These are phyloP conservation scores for Phytophthora aleatoria DNA, from an alignment of 352 stramenopile genomes.

Conservation along the genomic window DNA sequence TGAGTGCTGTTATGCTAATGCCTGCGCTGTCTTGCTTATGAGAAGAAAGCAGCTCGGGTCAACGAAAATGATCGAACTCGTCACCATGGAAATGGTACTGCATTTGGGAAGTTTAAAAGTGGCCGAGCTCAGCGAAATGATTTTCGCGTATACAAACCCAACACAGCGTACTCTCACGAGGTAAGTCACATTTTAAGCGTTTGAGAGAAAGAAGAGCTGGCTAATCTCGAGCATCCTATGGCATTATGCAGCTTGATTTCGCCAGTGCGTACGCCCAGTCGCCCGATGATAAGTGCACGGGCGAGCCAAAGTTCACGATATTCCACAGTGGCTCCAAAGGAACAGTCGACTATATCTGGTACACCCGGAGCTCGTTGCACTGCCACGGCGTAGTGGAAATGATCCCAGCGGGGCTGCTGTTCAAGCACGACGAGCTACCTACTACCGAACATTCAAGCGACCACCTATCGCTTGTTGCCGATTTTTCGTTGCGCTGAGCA, in stretches of 20 bases:
- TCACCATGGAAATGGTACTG: constrained; percentile 46
- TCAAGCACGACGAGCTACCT: constrained; percentile 51
- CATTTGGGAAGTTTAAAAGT: constrained; percentile 42
- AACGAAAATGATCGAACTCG: constrained; percentile 46
- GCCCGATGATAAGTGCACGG: constrained; percentile 49
- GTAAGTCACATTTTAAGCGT: constrained; percentile 18
- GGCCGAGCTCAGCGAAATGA: constrained; percentile 20
- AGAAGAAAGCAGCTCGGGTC: constrained; percentile 36
- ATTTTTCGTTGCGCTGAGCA: constrained; percentile 50
- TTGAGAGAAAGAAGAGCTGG: neutral
- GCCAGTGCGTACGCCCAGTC: constrained; percentile 67
- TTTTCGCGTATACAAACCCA: constrained; percentile 25
- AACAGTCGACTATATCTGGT: constrained; percentile 81
- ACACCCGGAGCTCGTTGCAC: constrained; percentile 45
- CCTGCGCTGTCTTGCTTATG: neutral
- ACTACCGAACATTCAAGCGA: constrained; percentile 65
- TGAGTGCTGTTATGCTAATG: neutral
- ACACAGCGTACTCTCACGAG: constrained; percentile 31
- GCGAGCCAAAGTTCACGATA: constrained; percentile 76
- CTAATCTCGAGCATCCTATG: constrained; percentile 8
- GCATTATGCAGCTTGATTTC: constrained; percentile 46
- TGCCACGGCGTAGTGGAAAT: constrained; percentile 76
- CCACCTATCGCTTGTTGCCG: constrained; percentile 68
- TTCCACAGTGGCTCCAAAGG: constrained; percentile 64
- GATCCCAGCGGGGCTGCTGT: constrained; percentile 53